These are phyloP conservation scores for Cladophialophora exuberans DNA, from an alignment of 2,329 filamentous ascomycete species.

Conservation along the genomic window DNA sequence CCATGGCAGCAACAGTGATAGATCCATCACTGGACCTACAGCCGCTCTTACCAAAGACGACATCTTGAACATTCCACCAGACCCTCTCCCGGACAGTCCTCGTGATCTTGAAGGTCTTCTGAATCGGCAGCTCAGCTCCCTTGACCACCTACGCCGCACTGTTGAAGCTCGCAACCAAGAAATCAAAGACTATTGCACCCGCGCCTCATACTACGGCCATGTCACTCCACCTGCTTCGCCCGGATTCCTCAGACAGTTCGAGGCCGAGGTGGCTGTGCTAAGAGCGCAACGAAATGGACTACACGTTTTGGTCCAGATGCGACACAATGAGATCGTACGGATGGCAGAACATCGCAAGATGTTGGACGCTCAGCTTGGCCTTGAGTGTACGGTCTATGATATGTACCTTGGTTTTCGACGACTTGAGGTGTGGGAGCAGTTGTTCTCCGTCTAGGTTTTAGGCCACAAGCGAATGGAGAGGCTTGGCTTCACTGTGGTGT, in stretches of 20 bases:
- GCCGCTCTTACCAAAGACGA: neutral
- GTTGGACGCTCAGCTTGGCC: slow-evolving; percentile 23
- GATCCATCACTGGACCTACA: too few relatives aligned
- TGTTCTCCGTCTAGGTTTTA: slow-evolving; percentile 18
- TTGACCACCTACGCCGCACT: slow-evolving; percentile 13
- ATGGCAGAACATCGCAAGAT: slow-evolving; percentile 29
- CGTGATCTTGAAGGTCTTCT: slow-evolving; percentile 16
- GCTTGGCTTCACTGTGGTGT: neutral
- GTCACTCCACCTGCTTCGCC: neutral
- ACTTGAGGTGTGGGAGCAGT: slow-evolving; percentile 26
- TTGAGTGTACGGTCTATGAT: slow-evolving; percentile 24
- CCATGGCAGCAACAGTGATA: slow-evolving; percentile 13
- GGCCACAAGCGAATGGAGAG: neutral
- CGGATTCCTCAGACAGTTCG: slow-evolving; percentile 4
- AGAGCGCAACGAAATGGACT: slow-evolving; percentile 21
- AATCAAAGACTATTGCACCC: slow-evolving; percentile 14
- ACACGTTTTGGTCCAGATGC: slow-evolving; percentile 28
- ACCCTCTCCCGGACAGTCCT: slow-evolving; percentile 11
- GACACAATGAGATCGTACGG: slow-evolving; percentile 33
- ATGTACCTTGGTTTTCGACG: slow-evolving; percentile 26
- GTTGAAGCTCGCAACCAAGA: slow-evolving; percentile 9
- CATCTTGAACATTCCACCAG: neutral
- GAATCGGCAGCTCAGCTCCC: slow-evolving; percentile 9
- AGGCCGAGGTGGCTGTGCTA: slow-evolving; percentile 8
- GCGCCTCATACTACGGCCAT: slow-evolving; percentile 10